Base-by-base conservation (phyloP, 352 stramenopile species). In the Globisporangium spinosum region DNA sequence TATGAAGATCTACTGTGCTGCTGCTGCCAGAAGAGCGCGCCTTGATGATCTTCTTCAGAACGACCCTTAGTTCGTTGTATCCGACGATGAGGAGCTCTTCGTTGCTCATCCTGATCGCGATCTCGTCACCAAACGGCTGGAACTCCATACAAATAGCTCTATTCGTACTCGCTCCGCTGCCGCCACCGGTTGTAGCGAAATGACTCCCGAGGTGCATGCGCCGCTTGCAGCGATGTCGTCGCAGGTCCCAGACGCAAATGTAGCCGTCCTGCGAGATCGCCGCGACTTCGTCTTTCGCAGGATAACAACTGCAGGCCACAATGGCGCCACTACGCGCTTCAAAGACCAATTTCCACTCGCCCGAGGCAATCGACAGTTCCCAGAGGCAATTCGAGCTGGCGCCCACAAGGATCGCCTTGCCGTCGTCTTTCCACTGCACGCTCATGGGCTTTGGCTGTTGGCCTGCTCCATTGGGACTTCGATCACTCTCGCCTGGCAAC, bases 371-470 rank as follows among this genome's bases (percentile, higher is more conserved):
- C 43, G 85, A 74, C 10, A 86, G 77, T 38, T 92, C 84, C 80
- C 81, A 92, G 62, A 92, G 74, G 29, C 76, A 87, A 45, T 84
- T 90, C n/a, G 70, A 78, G 60, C 71, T 89, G 15, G 83, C 77
- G 3, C 78, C 74, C 22, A 90, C 79, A 40, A 89, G 65, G 4
- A 89, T 66, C 13, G 55, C 62, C 23, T 77, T 80, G 7, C 80
- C 77, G 53, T 92, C 82, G 5, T 84, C 77, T 58, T 78, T 85
- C 80, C 79, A 88, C 13, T 75, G 65, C 0, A 92, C 62, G 64
- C 80, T 90, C 6, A 77, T 89, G 0, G 79, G 78, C 45, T 82
- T 89, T n/a, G 78, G 70, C 53, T 53, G 23, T 10, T 15, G 62
- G 22, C 35, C 22, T 23, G 25, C 22, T 34, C 53, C 53, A 59